Base-by-base conservation (phyloP, 73 alveolate genomes). In the Tetrahymena malaccensis region DNA sequence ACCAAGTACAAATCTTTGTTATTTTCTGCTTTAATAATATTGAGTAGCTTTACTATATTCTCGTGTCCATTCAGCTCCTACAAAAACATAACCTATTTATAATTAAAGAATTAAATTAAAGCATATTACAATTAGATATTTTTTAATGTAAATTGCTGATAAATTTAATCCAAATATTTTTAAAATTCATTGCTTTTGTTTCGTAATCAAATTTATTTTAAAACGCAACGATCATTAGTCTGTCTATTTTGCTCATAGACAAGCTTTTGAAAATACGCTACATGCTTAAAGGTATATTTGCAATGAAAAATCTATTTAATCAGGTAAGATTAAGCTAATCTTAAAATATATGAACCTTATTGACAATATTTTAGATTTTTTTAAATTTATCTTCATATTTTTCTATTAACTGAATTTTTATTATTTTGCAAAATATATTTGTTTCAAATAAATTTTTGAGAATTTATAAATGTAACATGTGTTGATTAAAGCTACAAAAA, bases 41-140 rank as follows among this genome's bases (percentile, higher is more conserved):
- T 98, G 94, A 98, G 94, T 96, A 98, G 93, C 44, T 99, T 94
- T 93, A 98, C 98, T 34, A 98, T 98, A 96, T 98, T 98, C 96
- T 98, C 99, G 94, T 98, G 99, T 13, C 99, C 99, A 93, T 96
- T 97, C 94, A 98, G 96, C 94, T 98, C 99, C 96, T 98, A 97
- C 22, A 98, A 96, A 85, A 98, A 96, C 97, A 96, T 97, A 34
- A 98, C 89, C 89, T 70, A 22, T 70, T 70, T 11, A 22, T 56
- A 56, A 56, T 10, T 9, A 21, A 56, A 56, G 33, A 25, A 9
- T 56, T 56, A 56, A 56, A 40, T 40, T 40, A 8, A 40, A 4
- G 11, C 15, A 4, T 0, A 40, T 40, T 6, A 11, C 2, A 50
- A 50, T 13, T 50, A n/a, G n/a, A 3, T 21, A 15, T 50, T 50